Base-by-base conservation (phyloP, 306 rosid species). In the Argentina anserina region DNA sequence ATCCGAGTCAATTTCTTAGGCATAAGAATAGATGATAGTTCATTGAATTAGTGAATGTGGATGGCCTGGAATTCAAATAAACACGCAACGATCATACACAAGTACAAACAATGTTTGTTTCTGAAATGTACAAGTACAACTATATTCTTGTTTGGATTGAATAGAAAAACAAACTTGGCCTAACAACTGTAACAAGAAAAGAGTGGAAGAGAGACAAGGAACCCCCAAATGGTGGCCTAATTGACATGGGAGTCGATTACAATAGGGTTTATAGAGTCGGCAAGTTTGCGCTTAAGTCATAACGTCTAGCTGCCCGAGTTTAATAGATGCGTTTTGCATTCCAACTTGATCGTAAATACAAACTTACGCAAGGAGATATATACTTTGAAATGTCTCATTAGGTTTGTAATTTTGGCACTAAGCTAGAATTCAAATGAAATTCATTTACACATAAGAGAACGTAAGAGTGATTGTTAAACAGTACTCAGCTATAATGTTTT, bases 31-130 rank as follows among this genome's bases (percentile, higher is more conserved):
- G 0, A 34, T 10, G 59, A 77, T 64, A 78, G 62, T 67, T 56
- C 45, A 69, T 70, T 77, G 74, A 79, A 84, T 76, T 56, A 56
- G 55, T 67, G 25, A 78, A 61, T 29, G 67, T 56, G 68, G 68
- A 53, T 71, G 26, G 28, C 63, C 59, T 43, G 40, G 14, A 67
- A 59, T 41, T 64, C 45, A 68, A 36, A 20, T 61, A 52, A 62
- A 63, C 75, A 79, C 66, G 56, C 37, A 67, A 49, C 14, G 28
- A 67, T 73, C 34, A 31, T n/a, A 67, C 10, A 17, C 41, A 39
- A 39, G 40, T 68, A 52, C 21, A 34, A 0, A 36, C 52, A 13
- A 43, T 56, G 28, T 55, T 25, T 50, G 33, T 18, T 52, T 37
- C 5, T 53, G 52, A 29, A 9, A 42, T 49, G 11, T 64, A 56